A percentile compares a stretch with the other conserved stretches of the same genome.
Evolutionary conservation across 345 rosid species (phyloP).

Genomic region (Dovyalis caffra): DNA sequence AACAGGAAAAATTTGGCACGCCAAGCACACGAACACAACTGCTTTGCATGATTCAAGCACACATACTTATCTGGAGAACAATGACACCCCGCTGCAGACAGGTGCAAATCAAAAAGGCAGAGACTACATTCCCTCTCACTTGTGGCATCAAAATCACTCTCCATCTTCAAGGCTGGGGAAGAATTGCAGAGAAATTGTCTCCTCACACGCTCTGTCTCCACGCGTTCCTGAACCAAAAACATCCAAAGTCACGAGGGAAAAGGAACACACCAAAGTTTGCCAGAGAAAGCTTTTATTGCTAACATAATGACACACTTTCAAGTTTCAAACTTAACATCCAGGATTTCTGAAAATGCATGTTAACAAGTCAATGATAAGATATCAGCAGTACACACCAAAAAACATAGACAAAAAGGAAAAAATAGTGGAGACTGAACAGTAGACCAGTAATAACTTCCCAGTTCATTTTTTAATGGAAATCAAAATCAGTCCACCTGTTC

Average conservation of each 20-base stretch:
- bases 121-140: conserved; percentile 87
- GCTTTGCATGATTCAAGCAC: conserved; percentile 86
- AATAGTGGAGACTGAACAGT: neutral
- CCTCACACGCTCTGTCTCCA: conserved; percentile 64
- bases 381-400: neutral
- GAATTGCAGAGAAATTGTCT: conserved; percentile 65
- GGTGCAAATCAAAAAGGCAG: conserved; percentile 92
- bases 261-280: conserved; percentile 2
- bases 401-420: neutral
- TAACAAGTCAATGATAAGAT: neutral
- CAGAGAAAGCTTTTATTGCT: neutral
- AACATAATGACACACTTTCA: conserved; percentile 1
- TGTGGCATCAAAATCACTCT: conserved; percentile 76
- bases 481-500: neutral
- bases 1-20: conserved; percentile 71
- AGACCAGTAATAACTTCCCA: neutral
- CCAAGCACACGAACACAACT: conserved; percentile 75
- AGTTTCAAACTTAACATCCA: neutral
- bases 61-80: conserved; percentile 90
- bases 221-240: conserved; percentile 56
- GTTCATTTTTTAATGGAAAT: neutral
- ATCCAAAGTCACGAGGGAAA: conserved; percentile 16
- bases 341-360: neutral
- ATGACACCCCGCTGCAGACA: conserved; percentile 93
- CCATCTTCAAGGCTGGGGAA: conserved; percentile 79